Conservation (phyloP, 2,329 filamentous ascomycete genomes). For the Exophiala sp. region DNA sequence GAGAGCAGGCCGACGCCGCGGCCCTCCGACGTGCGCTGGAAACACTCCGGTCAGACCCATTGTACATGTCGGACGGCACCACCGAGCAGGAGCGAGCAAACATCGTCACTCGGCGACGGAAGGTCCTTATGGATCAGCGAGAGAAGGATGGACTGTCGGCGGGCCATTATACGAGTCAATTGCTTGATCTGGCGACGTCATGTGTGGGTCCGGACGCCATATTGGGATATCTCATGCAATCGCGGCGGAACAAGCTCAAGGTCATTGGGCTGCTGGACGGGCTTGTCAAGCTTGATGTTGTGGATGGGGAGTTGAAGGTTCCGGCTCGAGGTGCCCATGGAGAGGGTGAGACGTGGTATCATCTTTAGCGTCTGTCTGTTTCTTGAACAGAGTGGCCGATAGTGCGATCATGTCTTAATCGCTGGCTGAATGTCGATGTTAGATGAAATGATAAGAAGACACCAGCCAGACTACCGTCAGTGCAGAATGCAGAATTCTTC, state of each 20-base stretch:
- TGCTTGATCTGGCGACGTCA: neutral
- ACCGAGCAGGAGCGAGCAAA: neutral
- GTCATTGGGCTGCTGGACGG: neutral
- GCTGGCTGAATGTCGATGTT: too few relatives aligned
- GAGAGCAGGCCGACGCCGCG: neutral
- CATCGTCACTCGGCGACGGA: neutral
- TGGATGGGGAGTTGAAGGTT: neutral
- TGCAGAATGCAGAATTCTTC: too few relatives aligned
- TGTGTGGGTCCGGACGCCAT: neutral
- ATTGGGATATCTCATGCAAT: neutral
- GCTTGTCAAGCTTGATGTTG: neutral
- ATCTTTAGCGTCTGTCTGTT: too few relatives aligned
- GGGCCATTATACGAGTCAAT: neutral
- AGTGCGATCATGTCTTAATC: too few relatives aligned
- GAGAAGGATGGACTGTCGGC: neutral
- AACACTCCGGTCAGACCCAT: neutral
- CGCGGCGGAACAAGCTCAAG: neutral
- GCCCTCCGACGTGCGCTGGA: neutral
- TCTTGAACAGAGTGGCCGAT: too few relatives aligned
- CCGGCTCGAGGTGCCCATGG: too few relatives aligned
- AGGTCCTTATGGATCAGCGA: neutral
- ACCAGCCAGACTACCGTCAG: too few relatives aligned
- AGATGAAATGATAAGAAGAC: too few relatives aligned
- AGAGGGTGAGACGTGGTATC: too few relatives aligned
- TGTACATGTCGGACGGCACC: neutral